Evolutionary conservation across 192 early-diverging fungal genomes (phyloP).

Genomic region (Coemansia brasiliensis): DNA sequence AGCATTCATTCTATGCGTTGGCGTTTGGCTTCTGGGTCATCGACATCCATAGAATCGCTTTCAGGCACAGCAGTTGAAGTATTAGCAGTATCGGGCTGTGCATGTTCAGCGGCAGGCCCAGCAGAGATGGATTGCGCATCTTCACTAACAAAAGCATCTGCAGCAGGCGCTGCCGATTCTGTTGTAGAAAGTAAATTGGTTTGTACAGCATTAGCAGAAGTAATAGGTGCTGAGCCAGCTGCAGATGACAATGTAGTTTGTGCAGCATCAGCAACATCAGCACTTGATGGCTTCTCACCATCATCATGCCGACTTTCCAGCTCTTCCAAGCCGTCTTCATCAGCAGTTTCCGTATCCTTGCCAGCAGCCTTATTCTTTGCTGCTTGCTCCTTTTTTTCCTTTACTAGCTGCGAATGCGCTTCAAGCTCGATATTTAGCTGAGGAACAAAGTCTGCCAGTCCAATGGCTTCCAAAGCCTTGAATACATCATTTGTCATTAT

Average conservation of each 20-base stretch:
- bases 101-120: no score
- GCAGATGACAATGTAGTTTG: background rate
- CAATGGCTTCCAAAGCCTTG: constrained; percentile 44
- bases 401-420: constrained; percentile 8
- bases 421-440: constrained; percentile 30
- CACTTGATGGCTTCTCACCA: background rate
- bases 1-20: constrained; percentile 15
- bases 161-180: no score
- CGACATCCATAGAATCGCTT: constrained; percentile 16
- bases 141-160: no score
- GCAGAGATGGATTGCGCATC: no score
- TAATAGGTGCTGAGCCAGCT: background rate
- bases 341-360: constrained; percentile 6
- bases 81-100: background rate
- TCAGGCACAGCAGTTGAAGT: background rate
- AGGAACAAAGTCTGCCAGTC: constrained; percentile 40
- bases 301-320: constrained; percentile 10
- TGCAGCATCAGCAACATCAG: background rate
- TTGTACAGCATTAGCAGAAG: no score
- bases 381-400: constrained; percentile 38
- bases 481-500: constrained; percentile 42
- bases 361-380: constrained; percentile 18
- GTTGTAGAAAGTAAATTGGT: no score
- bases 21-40: constrained; percentile 23
- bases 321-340: constrained; percentile 10